Evolutionary conservation across 371 early-diverging fungal species (phyloP).

Genomic region (Entomophthora muscae): DNA sequence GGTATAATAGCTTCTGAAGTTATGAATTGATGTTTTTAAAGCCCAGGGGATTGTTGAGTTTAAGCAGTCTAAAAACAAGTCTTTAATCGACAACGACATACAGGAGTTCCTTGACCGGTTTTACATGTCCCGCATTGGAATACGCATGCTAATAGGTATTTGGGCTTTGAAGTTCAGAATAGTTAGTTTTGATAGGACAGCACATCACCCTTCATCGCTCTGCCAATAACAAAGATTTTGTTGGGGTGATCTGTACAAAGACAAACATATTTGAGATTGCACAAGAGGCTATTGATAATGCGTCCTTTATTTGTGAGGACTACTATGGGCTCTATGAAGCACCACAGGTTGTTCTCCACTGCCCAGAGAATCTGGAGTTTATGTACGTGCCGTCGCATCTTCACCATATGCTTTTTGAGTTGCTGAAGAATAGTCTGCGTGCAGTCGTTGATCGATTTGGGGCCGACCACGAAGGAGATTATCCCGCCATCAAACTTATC

Average conservation of each 20-base stretch:
- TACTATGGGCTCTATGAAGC: slow-evolving; percentile 68
- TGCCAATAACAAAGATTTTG: slow-evolving; percentile 48
- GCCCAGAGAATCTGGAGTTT: slow-evolving; percentile 73
- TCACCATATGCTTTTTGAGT: slow-evolving; percentile 95
- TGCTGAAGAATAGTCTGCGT: slow-evolving; percentile 86
- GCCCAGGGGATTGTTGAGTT: slow-evolving; percentile 90
- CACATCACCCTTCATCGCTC: slow-evolving; percentile 52
- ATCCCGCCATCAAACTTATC: slow-evolving; percentile 79
- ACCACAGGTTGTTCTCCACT: slow-evolving; percentile 66
- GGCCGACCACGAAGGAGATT: slow-evolving; percentile 60
- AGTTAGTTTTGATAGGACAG: slow-evolving; percentile 28
- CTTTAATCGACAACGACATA: slow-evolving; percentile 54
- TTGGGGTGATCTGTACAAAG: slow-evolving; percentile 87
- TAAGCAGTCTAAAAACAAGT: slow-evolving; percentile 44
- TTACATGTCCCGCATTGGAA: slow-evolving; percentile 94
- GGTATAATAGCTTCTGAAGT: background rate
- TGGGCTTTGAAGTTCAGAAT: background rate
- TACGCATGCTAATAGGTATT: slow-evolving; percentile 84
- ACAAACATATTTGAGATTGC: slow-evolving; percentile 63
- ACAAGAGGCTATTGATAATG: slow-evolving; percentile 80
- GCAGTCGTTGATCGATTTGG: slow-evolving; percentile 88
- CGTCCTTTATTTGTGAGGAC: slow-evolving; percentile 81
- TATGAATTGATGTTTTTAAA: slow-evolving; percentile 6
- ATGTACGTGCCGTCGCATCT: slow-evolving; percentile 93
- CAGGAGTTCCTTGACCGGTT: slow-evolving; percentile 93